These are phyloP conservation scores for Paraphaeosphaeria minitans DNA, from an alignment of 2,329 filamentous ascomycete species.

Conservation along the genomic window DNA sequence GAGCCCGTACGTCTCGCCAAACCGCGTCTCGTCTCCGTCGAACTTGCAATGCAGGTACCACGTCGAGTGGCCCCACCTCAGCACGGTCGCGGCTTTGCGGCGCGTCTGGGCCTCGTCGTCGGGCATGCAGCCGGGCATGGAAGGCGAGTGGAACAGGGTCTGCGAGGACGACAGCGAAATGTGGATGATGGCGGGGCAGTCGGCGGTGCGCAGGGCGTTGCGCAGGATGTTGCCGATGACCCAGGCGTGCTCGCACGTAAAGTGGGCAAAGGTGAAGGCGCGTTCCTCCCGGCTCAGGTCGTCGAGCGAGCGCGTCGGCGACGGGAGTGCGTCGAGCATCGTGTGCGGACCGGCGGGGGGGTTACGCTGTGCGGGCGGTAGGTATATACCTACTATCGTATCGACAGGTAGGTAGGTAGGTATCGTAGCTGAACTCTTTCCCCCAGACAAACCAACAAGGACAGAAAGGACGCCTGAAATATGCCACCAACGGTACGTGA, in stretches of 20 bases:
- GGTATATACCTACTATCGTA: too few species aligned
- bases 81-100: conserved; percentile 73
- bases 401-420: too few species aligned
- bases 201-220: conserved; percentile 62
- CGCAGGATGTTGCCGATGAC: conserved; percentile 68
- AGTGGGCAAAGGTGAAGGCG: conserved; percentile 56
- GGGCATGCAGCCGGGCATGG: conserved; percentile 68
- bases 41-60: conserved; percentile 76
- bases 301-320: conserved; percentile 44
- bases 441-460: too few species aligned
- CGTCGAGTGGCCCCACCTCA: conserved; percentile 71
- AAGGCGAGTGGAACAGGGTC: conserved; percentile 72
- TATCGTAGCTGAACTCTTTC: background rate
- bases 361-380: background rate
- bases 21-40: conserved; percentile 67
- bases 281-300: conserved; percentile 50
- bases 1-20: conserved; percentile 69
- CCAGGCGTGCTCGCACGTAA: conserved; percentile 69
- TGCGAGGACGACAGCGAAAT: conserved; percentile 68
- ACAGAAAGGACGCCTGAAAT: background rate
- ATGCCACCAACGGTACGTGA: background rate
- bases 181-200: conserved; percentile 64
- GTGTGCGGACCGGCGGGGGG: background rate
- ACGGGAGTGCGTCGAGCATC: conserved; percentile 36
- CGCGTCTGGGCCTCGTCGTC: conserved; percentile 70